Percentiles rank a stretch among this genome's conserved stretches.
These are phyloP conservation scores for Metschnikowia proteae DNA, from an alignment of 805 yeast genomes.

Conservation along the genomic window DNA sequence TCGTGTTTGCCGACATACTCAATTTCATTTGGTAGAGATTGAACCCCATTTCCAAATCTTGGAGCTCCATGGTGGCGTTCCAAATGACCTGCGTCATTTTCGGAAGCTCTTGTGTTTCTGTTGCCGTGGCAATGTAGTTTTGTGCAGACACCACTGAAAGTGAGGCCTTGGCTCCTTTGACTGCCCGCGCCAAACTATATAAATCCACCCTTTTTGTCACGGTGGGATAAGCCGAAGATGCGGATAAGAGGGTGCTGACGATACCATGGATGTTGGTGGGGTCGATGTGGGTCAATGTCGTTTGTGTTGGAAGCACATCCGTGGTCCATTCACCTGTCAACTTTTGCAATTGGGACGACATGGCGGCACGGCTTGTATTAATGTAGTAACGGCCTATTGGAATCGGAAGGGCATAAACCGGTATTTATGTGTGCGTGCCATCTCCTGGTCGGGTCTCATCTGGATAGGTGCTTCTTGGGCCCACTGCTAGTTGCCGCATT, in stretches of 20 bases:
- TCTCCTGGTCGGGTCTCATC: background rate
- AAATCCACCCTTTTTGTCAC: conserved; percentile 16
- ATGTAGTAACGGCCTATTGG: background rate
- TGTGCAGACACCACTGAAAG: conserved; percentile 20
- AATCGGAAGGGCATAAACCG: background rate
- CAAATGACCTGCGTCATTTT: conserved; percentile 17
- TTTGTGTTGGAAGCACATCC: conserved; percentile 17
- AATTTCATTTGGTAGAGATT: conserved; percentile 18
- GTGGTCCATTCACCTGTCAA: conserved; percentile 20
- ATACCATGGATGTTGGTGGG: conserved; percentile 15
- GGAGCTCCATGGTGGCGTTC: conserved; percentile 21
- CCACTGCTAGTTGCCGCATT: background rate
- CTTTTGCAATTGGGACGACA: conserved; percentile 7
- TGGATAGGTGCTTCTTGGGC: background rate
- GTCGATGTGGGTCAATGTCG: conserved; percentile 18
- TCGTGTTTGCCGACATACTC: conserved; percentile 11
- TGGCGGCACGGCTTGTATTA: background rate
- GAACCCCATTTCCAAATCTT: conserved; percentile 19
- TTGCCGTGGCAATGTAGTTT: conserved; percentile 22
- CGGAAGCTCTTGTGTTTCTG: conserved; percentile 20
- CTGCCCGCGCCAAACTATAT: conserved; percentile 15
- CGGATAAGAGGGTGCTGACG: conserved; percentile 12
- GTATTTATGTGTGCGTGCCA: background rate
- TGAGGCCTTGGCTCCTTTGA: conserved; percentile 22
- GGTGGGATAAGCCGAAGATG: conserved; percentile 15